Percentiles rank a stretch among this genome's conserved stretches.
Evolutionary conservation across 352 stramenopile genomes (phyloP).

Genomic region (Globisporangium nagaii): DNA sequence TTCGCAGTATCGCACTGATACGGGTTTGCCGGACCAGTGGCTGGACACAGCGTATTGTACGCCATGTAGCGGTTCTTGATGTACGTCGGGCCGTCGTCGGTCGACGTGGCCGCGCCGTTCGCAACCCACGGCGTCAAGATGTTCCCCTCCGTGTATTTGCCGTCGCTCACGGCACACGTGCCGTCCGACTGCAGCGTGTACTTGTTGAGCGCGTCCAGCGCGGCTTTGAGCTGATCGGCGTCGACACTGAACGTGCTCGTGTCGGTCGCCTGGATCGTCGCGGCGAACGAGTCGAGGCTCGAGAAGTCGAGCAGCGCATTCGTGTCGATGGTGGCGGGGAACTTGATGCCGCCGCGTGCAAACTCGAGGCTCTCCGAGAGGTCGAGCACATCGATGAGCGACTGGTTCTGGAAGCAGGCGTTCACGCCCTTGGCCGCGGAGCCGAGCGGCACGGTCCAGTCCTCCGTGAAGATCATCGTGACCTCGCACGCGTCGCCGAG

Average conservation of each 20-base stretch:
- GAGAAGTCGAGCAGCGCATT: slow-evolving; percentile 41
- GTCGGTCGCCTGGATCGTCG: slow-evolving; percentile 13
- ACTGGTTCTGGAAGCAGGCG: slow-evolving; percentile 58
- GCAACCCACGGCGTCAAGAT: slow-evolving; percentile 32
- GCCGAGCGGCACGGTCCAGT: slow-evolving; percentile 58
- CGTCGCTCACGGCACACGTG: slow-evolving; percentile 6
- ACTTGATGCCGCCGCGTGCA: slow-evolving; percentile 36
- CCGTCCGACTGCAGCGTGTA: slow-evolving; percentile 17
- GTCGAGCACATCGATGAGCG: slow-evolving; percentile 56
- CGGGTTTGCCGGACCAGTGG: not conserved
- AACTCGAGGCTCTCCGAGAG: slow-evolving; percentile 49
- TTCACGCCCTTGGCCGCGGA: slow-evolving; percentile 50
- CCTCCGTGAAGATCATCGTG: slow-evolving; percentile 28
- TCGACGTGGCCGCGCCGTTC: not conserved
- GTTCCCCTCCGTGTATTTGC: slow-evolving; percentile 25
- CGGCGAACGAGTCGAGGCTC: slow-evolving; percentile 25
- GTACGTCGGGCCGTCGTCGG: slow-evolving; percentile 6
- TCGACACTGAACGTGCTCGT: slow-evolving; percentile 22
- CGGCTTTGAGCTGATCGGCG: not conserved
- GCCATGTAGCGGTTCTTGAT: slow-evolving; percentile 13
- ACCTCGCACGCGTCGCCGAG: slow-evolving; percentile 60
- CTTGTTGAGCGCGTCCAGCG: slow-evolving; percentile 17
- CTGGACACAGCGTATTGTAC: not conserved
- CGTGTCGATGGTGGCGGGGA: slow-evolving; percentile 29
- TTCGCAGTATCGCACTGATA: not conserved